These are phyloP conservation scores for Garcia nutans DNA, from an alignment of 345 rosid genomes.

Conservation along the genomic window DNA sequence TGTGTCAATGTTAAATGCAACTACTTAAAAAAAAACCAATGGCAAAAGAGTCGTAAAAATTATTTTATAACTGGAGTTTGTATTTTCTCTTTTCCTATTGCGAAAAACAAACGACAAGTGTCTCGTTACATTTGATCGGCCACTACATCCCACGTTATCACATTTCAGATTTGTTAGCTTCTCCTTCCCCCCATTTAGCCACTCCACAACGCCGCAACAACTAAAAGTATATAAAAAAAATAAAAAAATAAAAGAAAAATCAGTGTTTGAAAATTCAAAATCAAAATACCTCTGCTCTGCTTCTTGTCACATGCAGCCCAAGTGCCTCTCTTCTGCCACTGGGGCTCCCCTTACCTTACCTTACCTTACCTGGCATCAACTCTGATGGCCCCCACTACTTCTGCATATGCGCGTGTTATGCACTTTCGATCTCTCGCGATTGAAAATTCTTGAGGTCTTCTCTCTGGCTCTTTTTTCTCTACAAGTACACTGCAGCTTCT, in stretches of 20 bases:
- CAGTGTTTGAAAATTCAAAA: neutral
- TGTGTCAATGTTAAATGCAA: neutral
- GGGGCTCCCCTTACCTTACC: conserved; percentile 22
- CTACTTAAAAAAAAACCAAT: neutral
- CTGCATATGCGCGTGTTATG: neutral
- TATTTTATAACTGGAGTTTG: neutral
- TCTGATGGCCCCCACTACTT: conserved; percentile 26
- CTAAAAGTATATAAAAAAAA: too few species aligned
- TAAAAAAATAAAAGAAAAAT: too few species aligned
- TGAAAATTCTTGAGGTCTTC: neutral
- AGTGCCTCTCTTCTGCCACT: conserved; percentile 20
- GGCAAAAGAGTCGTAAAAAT: conserved; percentile 14
- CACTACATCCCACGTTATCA: neutral
- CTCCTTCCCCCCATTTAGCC: too few species aligned
- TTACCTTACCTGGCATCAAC: conserved; percentile 36
- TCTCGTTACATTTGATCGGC: conserved; percentile 4
- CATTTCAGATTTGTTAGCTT: neutral
- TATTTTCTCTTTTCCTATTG: too few species aligned
- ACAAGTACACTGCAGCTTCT: conserved; percentile 34
- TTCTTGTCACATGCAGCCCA: conserved; percentile 39
- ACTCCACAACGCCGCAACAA: neutral
- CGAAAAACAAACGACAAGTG: conserved; percentile 13
- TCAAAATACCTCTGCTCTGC: neutral
- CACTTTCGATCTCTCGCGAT: conserved; percentile 3
- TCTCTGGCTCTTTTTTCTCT: conserved; percentile 13